Evolutionary conservation across 192 early-diverging fungal species (phyloP).

Genomic region (Backusella australiensis): DNA sequence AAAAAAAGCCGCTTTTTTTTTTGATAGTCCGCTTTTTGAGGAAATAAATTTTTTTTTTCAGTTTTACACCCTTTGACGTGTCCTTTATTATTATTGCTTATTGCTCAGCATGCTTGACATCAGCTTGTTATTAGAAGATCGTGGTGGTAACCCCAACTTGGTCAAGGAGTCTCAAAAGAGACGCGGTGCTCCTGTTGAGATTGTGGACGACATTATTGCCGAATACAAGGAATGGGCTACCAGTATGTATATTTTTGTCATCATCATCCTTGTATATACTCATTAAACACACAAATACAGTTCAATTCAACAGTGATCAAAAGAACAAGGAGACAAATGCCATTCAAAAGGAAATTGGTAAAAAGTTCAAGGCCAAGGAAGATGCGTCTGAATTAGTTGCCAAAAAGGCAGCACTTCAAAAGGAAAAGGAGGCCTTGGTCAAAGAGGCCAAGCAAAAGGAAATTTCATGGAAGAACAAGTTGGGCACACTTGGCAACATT

Average conservation of each 20-base stretch:
- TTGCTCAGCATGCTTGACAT: constrained; percentile 81
- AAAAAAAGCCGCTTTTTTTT: not conserved
- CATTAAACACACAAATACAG: constrained; percentile 39
- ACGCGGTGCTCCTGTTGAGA: constrained; percentile 78
- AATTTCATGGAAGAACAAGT: constrained; percentile 57
- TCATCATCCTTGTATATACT: not conserved
- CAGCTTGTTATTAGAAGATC: constrained; percentile 83
- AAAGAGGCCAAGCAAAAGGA: constrained; percentile 79
- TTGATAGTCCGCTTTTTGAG: not conserved
- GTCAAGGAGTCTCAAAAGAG: constrained; percentile 92
- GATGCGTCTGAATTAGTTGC: constrained; percentile 72
- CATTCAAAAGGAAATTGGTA: constrained; percentile 87
- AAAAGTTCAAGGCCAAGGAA: constrained; percentile 90
- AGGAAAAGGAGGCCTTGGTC: constrained; percentile 65
- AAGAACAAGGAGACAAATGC: constrained; percentile 90
- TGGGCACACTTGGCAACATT: constrained; percentile 83
- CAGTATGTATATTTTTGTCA: constrained; percentile 49
- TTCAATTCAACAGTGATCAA: constrained; percentile 82
- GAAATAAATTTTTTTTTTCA: not conserved
- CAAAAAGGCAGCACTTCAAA: constrained; percentile 72
- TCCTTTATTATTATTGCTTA: not conserved
- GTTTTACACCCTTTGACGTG: not conserved
- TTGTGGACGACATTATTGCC: constrained; percentile 90
- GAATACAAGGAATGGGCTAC: constrained; percentile 88
- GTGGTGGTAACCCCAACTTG: constrained; percentile 92